Percentiles rank a stretch among this genome's conserved stretches.
These are phyloP conservation scores for Chlorella ohadii DNA, from an alignment of 139 green algal genomes.

Conservation along the genomic window DNA sequence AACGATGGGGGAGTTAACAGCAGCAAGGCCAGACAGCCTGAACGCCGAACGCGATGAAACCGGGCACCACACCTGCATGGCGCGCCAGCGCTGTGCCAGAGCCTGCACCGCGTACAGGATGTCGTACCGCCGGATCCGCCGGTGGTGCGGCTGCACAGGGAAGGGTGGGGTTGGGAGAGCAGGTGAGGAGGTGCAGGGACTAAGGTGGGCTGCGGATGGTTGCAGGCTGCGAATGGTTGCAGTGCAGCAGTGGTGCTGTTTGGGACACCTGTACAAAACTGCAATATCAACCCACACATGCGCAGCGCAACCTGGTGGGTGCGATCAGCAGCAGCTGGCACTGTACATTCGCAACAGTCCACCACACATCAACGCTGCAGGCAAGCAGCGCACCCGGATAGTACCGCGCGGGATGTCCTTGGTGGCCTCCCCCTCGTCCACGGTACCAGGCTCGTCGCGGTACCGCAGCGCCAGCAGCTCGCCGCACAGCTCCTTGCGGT, in stretches of 20 bases:
- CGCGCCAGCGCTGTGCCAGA: slow-evolving; percentile 42
- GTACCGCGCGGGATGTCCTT: background rate
- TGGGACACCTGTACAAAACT: no score
- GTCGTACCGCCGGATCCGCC: slow-evolving; percentile 75
- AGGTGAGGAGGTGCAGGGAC: no score
- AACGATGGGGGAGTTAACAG: no score
- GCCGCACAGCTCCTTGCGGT: slow-evolving; percentile 82
- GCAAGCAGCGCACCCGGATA: background rate
- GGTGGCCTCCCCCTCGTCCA: background rate
- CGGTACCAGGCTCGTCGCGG: slow-evolving; percentile 57
- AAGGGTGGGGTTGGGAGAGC: no score
- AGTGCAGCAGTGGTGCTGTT: no score
- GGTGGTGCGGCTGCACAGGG: slow-evolving; percentile 54
- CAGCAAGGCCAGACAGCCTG: background rate
- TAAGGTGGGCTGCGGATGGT: no score
- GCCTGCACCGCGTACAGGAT: slow-evolving; percentile 69
- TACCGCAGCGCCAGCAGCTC: slow-evolving; percentile 76
- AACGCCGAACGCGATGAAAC: no score
- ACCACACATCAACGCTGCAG: no score
- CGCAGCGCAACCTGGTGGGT: no score
- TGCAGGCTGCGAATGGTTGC: no score
- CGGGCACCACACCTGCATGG: slow-evolving; percentile 49
- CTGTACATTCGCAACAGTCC: background rate
- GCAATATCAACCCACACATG: no score
- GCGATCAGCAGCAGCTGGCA: background rate